Evolutionary conservation across 202 grass and related monocot genomes (phyloP).

Genomic region (Setaria italica): DNA sequence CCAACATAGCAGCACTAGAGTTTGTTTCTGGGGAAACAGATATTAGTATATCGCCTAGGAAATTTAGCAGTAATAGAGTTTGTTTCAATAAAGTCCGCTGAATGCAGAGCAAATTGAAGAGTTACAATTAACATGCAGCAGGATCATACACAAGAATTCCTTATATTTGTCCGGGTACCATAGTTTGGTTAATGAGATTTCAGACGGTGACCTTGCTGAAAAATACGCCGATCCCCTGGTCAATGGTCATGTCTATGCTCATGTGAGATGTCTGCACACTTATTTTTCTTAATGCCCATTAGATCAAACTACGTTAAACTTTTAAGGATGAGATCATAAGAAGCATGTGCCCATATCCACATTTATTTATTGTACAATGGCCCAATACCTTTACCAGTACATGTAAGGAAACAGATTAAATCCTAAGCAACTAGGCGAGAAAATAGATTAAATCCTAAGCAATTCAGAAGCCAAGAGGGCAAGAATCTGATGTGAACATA

Average conservation of each 20-base stretch:
- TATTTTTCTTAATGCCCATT: not conserved
- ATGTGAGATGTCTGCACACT: not conserved
- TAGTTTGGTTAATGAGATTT: slow-evolving; percentile 27
- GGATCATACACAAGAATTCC: slow-evolving; percentile 15
- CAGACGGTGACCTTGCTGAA: not conserved
- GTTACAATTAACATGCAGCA: slow-evolving; percentile 26
- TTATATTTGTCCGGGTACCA: slow-evolving; percentile 2
- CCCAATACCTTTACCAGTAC: slow-evolving; percentile 10
- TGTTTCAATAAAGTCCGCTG: no score
- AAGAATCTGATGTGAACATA: no score
- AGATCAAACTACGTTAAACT: not conserved
- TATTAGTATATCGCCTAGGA: no score
- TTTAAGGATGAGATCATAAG: not conserved
- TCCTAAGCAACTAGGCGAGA: no score
- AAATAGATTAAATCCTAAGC: no score
- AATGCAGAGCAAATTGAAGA: not conserved
- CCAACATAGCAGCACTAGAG: no score
- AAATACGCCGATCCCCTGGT: slow-evolving; percentile 2
- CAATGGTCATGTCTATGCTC: not conserved
- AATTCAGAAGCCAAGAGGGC: no score
- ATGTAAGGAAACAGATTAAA: not conserved
- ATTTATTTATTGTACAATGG: not conserved
- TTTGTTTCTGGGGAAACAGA: no score
- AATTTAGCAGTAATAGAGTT: no score
- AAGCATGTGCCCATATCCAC: no score